Conservation (phyloP, 208 protist genomes). For the Trypanosoma vivax region DNA sequence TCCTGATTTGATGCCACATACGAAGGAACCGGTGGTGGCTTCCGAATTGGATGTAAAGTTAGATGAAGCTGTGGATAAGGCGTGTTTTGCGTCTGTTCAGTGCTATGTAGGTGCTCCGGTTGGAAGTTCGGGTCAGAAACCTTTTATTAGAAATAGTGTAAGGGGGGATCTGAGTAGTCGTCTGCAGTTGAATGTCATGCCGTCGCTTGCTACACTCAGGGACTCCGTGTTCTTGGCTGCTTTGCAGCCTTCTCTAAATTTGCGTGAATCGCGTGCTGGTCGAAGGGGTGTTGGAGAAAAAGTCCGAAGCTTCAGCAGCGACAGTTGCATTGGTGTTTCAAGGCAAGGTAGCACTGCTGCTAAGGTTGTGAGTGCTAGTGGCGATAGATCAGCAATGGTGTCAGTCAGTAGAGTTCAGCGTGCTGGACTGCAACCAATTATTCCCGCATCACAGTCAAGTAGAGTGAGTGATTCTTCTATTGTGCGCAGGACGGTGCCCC, state of each 20-base stretch:
- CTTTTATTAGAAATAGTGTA: slow-evolving; percentile 12
- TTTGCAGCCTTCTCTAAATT: neutral
- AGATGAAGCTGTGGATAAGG: too few species aligned
- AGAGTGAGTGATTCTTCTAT: neutral
- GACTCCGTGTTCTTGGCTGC: neutral
- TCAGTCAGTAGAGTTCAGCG: neutral
- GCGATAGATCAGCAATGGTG: neutral
- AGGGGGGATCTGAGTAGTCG: neutral
- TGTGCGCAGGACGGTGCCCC: neutral
- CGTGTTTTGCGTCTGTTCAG: too few species aligned
- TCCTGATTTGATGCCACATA: too few species aligned
- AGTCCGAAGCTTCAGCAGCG: neutral
- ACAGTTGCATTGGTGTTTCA: neutral
- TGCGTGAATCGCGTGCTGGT: neutral
- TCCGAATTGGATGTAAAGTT: too few species aligned
- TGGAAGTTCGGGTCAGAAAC: slow-evolving; percentile 16
- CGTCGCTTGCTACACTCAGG: neutral
- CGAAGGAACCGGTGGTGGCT: too few species aligned
- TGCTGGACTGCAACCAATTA: neutral
- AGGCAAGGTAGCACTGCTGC: neutral
- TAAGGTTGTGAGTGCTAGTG: neutral
- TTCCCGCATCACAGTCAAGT: neutral
- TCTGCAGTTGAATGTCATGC: slow-evolving; percentile 2
- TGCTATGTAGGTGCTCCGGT: slow-evolving; percentile 18
- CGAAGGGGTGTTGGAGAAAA: neutral